Evolutionary conservation across 1,284 basidiomycete genomes (phyloP).

Genomic region (Melanopsichium pennsylvanicum): DNA sequence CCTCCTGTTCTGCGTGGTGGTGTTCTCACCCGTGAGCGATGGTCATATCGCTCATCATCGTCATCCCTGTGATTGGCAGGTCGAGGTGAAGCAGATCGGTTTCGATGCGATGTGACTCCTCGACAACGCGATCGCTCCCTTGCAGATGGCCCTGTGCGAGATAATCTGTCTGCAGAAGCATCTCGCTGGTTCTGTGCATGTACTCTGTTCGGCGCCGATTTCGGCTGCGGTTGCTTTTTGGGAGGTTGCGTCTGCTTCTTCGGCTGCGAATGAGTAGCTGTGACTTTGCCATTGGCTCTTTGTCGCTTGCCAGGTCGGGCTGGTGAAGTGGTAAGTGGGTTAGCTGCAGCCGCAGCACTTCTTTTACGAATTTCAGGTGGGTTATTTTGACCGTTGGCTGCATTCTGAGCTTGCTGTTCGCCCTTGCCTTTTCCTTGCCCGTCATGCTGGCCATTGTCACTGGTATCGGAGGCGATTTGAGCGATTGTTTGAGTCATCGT

Average conservation of each 20-base stretch:
- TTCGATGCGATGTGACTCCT: neutral
- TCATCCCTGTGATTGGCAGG: neutral
- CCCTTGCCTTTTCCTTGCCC: neutral
- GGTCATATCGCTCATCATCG: neutral
- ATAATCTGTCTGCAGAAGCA: neutral
- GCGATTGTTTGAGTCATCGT: neutral
- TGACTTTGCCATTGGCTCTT: conserved; percentile 1
- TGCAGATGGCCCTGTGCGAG: neutral
- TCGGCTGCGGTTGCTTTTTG: conserved; percentile 4
- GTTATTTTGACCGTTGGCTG: conserved; percentile 4
- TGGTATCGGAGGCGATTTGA: neutral
- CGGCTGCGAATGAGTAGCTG: neutral
- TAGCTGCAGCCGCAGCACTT: neutral
- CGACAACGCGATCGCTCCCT: neutral
- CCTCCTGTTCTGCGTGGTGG: conserved; percentile 4
- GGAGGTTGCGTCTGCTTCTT: conserved; percentile 7
- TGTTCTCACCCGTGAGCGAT: neutral
- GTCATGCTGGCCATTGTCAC: neutral
- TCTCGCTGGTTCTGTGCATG: neutral
- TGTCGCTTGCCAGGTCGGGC: conserved; percentile 4
- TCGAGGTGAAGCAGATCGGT: conserved; percentile 10
- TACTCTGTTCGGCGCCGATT: neutral
- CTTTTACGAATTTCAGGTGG: conserved; percentile 24
- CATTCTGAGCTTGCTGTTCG: conserved; percentile 9
- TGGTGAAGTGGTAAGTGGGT: neutral